phyloP scores from a whole-genome alignment of 176 grass and related monocot genomes.

The Echinochloa phyllopogon region DNA sequence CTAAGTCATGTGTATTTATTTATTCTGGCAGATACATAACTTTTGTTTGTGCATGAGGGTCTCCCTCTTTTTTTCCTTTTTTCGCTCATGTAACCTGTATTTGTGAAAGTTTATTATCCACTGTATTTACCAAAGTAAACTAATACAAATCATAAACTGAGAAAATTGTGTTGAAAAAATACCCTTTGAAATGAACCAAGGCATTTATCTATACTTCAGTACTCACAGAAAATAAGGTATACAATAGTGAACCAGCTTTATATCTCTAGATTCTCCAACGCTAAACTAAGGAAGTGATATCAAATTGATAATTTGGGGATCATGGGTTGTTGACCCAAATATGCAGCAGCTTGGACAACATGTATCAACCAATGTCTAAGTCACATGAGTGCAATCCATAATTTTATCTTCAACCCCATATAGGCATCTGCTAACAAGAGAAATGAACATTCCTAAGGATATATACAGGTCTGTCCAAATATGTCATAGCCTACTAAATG shows the following conservation, averaged over 20 bases:
- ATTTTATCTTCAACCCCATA: slow-evolving; percentile 1
- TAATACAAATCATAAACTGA: slow-evolving; percentile 16
- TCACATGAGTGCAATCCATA: slow-evolving; percentile 1
- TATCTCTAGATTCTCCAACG: slow-evolving; percentile 7
- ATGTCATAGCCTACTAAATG: background rate
- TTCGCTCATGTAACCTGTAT: background rate
- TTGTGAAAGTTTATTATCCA: slow-evolving; percentile 4
- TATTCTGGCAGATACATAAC: background rate
- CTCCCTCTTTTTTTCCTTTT: background rate
- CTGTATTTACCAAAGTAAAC: background rate
- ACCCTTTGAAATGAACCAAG: background rate
- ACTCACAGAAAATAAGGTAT: background rate
- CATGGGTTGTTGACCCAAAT: slow-evolving; percentile 11
- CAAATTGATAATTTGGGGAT: slow-evolving; percentile 7
- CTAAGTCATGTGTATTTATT: background rate
- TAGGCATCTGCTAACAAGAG: background rate
- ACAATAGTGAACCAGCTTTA: background rate
- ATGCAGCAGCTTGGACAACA: slow-evolving; percentile 5
- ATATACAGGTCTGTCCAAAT: slow-evolving; percentile 8
- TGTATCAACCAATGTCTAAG: background rate
- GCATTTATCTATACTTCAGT: background rate
- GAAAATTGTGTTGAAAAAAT: background rate
- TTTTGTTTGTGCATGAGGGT: background rate
- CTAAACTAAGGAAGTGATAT: slow-evolving; percentile 14
- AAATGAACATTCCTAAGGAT: slow-evolving; percentile 4